phyloP scores from a whole-genome alignment of 2,329 filamentous ascomycete genomes.

The Fusarium sp. region DNA sequence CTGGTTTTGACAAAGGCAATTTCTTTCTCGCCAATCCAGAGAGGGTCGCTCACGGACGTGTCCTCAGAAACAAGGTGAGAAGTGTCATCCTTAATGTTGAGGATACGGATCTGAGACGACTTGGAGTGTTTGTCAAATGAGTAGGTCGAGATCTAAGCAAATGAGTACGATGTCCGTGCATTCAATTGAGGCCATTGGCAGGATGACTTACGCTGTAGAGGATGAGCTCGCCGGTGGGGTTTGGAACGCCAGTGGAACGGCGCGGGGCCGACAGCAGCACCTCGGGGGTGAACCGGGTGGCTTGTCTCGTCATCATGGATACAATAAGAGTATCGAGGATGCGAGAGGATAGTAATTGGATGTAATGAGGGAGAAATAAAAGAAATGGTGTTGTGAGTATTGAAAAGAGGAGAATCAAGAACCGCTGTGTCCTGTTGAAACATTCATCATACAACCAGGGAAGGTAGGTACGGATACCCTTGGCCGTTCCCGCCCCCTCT shows the following conservation, averaged over 20 bases:
- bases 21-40: conserved; percentile 81
- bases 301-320: conserved; percentile 76
- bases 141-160: conserved; percentile 75
- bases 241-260: conserved; percentile 79
- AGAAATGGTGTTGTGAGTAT: not conserved
- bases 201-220: conserved; percentile 71
- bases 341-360: not conserved
- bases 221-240: conserved; percentile 73
- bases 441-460: conserved; percentile 36
- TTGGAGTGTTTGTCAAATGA: conserved; percentile 83
- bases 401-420: conserved; percentile 22
- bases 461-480: conserved; percentile 2
- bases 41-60: conserved; percentile 76
- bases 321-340: conserved; percentile 7
- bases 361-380: not conserved
- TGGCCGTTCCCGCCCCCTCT: conserved; percentile 30
- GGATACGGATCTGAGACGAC: conserved; percentile 76
- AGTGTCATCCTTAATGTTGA: conserved; percentile 78
- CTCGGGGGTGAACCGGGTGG: conserved; percentile 81
- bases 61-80: conserved; percentile 77
- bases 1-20: conserved; percentile 68
- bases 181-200: conserved; percentile 15
- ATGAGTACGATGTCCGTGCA: conserved; percentile 1
- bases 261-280: conserved; percentile 83
- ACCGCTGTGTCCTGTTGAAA: conserved; percentile 34